Evolutionary conservation across 345 rosid species (phyloP), one percentile per base, ranked within the genome.

Genomic region (Nasturtium officinale): DNA sequence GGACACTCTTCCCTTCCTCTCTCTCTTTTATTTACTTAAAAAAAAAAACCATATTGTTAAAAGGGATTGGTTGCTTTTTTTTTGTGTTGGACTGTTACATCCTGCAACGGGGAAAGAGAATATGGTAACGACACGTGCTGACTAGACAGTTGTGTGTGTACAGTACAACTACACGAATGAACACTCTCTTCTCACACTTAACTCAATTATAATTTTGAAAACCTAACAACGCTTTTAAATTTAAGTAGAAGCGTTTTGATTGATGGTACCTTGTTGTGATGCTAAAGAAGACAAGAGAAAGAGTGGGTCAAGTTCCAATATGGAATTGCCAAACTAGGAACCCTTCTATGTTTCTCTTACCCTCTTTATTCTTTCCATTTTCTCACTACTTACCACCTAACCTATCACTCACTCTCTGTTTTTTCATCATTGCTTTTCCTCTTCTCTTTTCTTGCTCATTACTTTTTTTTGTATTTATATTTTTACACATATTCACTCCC

Each of bases 121-220:
- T 42, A 29, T 50, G 73, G 5, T 67, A 60, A 42, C 50, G 79
- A 75, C 74, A 75, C 79, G 79, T 75, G 55, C 32, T 61, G 74
- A 42, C 50, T 52, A 42, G 63, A 75, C 79, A 60, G 56, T 67
- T 75, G 69, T 75, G 50, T 75, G 69, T 75, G 50, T 43, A 56
- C 30, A 75, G 69, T 59, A 75, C 67, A 25, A 45, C 33, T 47
- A 59, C 59, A 37, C 68, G 65, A 74, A 20, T 28, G 61, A 47
- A 57, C 56, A 43, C 60, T 48, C 70, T 28, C 55, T 2, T 37
- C 54, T 4, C 66, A 45, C 58, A 47, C 60, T 50, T 38, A 40
- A 65, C 73, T 75, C 78, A 51, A 51, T 75, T 67, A 40, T 29
- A 3, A 9, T 6, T 29, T 67, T 51, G 73, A 75, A 28, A 15